Percentiles rank a stretch among this genome's conserved stretches.
Conservation (phyloP, 768 basidiomycete genomes). For the Dictyophora rubrovolvata region DNA sequence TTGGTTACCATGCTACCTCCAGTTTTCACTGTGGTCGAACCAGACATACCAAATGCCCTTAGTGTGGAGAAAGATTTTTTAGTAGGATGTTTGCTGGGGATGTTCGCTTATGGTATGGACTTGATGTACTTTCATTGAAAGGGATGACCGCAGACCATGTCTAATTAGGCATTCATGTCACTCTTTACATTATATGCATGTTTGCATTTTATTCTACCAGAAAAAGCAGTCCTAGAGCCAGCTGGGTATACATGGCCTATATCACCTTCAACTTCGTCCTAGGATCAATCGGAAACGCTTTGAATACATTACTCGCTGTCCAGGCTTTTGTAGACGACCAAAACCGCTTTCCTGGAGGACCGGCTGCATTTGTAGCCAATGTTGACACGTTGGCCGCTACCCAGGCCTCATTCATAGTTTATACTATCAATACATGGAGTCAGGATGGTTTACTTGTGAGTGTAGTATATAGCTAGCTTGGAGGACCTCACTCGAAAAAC, state of each 20-base stretch:
- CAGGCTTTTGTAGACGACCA: not conserved
- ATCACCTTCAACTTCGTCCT: not conserved
- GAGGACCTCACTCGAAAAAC: not conserved
- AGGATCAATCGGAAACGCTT: not conserved
- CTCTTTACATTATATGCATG: not conserved
- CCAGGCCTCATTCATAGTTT: not conserved
- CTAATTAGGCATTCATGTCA: not conserved
- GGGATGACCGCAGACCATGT: not conserved
- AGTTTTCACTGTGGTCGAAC: not conserved
- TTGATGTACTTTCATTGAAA: not conserved
- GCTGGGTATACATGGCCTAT: not conserved
- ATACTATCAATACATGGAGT: not conserved
- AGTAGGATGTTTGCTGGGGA: not conserved
- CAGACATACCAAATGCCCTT: not conserved
- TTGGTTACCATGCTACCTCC: not conserved
- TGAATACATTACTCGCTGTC: not conserved
- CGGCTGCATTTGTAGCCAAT: not conserved
- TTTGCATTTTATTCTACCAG: not conserved
- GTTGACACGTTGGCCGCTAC: not conserved
- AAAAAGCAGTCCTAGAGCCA: not conserved
- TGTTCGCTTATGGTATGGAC: not conserved
- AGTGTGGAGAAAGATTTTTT: not conserved
- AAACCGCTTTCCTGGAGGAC: not conserved
- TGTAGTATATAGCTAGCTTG: not conserved
- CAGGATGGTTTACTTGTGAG: not conserved